Conservation (phyloP, 2,329 filamentous ascomycete species). For the Capronia americana region DNA sequence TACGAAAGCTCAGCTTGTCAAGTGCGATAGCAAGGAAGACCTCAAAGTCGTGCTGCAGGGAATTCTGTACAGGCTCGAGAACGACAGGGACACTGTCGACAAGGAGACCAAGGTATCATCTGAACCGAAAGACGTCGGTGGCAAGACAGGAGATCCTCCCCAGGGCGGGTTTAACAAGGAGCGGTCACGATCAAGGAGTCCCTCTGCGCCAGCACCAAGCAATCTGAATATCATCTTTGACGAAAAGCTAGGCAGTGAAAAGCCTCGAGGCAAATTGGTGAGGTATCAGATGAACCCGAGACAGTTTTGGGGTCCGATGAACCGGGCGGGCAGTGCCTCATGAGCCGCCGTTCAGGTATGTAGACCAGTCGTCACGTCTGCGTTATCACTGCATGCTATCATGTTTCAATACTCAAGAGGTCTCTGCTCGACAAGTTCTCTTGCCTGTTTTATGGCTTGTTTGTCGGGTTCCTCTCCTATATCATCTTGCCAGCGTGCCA, state of each 20-base stretch:
- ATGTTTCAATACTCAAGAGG: not conserved
- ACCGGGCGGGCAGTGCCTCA: slow-evolving; percentile 44
- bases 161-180: not conserved
- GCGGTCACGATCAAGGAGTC: slow-evolving; percentile 33
- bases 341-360: not conserved
- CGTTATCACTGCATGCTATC: not conserved
- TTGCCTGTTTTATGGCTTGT: not conserved
- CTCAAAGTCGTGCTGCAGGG: slow-evolving; percentile 53
- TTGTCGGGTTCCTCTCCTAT: not conserved
- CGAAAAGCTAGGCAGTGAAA: slow-evolving; percentile 75
- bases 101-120: slow-evolving; percentile 29
- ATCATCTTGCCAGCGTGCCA: not conserved
- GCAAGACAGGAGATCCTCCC: not conserved
- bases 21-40: slow-evolving; percentile 46
- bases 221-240: slow-evolving; percentile 76
- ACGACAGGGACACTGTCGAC: slow-evolving; percentile 21
- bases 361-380: not conserved
- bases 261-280: slow-evolving; percentile 71
- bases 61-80: slow-evolving; percentile 48
- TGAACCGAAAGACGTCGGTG: slow-evolving; percentile 39
- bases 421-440: not conserved
- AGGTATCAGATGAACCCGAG: slow-evolving; percentile 89
- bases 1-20: slow-evolving; percentile 45
- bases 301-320: slow-evolving; percentile 92
- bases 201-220: slow-evolving; percentile 41